Evolutionary conservation across 257 asterid species (phyloP).

Genomic region (Ocimum tenuiflorum): DNA sequence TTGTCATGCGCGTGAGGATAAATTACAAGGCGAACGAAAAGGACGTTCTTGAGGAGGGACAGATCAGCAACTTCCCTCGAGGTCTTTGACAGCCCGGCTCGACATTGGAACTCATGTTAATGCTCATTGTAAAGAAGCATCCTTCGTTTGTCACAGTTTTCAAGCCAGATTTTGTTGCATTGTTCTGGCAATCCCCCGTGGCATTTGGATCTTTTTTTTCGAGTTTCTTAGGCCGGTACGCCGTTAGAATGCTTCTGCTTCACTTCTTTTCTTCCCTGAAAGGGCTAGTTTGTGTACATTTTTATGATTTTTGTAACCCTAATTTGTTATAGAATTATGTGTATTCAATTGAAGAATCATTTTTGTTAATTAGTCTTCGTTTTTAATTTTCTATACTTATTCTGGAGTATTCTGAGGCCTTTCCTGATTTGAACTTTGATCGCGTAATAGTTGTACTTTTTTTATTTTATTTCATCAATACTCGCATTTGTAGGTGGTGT

Average conservation of each 20-base stretch:
- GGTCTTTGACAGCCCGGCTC: conserved; percentile 37
- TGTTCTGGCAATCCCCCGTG: conserved; percentile 18
- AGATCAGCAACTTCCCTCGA: conserved; percentile 71
- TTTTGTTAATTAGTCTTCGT: conserved; percentile 16
- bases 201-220: neutral
- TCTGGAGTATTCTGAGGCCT: neutral
- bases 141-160: conserved; percentile 17
- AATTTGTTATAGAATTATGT: conserved; percentile 6
- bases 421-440: neutral
- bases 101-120: neutral
- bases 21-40: conserved; percentile 59
- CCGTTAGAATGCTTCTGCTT: conserved; percentile 15
- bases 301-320: conserved; percentile 22
- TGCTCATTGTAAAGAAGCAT: conserved; percentile 22
- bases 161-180: conserved; percentile 22
- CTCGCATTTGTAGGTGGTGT: neutral
- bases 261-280: conserved; percentile 15
- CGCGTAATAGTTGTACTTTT: neutral
- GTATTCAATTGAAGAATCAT: conserved; percentile 9
- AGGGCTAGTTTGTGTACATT: conserved; percentile 42
- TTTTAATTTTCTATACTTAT: neutral
- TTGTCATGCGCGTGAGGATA: conserved; percentile 81
- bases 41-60: conserved; percentile 85
- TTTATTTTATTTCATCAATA: neutral
- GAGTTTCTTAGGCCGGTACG: conserved; percentile 16